Evolutionary conservation across 2,329 filamentous ascomycete species (phyloP).

Genomic region (Rhexocercosporidium sp.): DNA sequence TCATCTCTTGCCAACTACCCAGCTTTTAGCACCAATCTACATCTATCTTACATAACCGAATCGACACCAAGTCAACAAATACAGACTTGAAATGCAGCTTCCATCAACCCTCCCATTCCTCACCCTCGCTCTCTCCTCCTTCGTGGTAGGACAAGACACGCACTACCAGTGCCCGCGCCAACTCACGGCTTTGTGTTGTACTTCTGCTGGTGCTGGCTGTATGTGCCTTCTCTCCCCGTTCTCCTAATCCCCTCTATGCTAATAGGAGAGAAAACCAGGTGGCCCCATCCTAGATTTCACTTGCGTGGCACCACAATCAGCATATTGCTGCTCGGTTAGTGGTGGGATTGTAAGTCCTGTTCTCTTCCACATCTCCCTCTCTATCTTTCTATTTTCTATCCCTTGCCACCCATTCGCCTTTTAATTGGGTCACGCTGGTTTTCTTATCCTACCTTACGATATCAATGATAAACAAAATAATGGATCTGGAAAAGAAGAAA

Average conservation of each 20-base stretch:
- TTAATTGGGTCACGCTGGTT: too few species aligned
- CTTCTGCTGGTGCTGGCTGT: conserved; percentile 1
- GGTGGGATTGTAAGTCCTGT: neutral
- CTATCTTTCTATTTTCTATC: neutral
- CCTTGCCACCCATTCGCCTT: too few species aligned
- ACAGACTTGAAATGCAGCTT: neutral
- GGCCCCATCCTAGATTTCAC: neutral
- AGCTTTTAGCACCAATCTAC: too few species aligned
- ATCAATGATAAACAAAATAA: neutral
- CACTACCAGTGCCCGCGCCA: neutral
- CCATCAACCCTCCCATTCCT: neutral
- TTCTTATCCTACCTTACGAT: neutral
- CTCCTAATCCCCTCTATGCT: neutral
- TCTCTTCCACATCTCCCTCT: neutral
- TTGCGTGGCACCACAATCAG: neutral
- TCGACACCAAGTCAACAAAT: too few species aligned
- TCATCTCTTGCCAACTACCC: too few species aligned
- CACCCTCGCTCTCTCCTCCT: neutral
- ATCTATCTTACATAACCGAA: too few species aligned
- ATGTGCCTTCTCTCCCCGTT: neutral
- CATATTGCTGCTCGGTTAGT: neutral
- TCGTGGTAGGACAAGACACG: neutral
- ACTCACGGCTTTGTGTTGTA: neutral
- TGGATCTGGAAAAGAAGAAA: neutral
- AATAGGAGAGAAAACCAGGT: neutral